Percentiles rank a stretch among this genome's conserved stretches.
Conservation (phyloP, 306 rosid species). For the Medicago arabica region DNA sequence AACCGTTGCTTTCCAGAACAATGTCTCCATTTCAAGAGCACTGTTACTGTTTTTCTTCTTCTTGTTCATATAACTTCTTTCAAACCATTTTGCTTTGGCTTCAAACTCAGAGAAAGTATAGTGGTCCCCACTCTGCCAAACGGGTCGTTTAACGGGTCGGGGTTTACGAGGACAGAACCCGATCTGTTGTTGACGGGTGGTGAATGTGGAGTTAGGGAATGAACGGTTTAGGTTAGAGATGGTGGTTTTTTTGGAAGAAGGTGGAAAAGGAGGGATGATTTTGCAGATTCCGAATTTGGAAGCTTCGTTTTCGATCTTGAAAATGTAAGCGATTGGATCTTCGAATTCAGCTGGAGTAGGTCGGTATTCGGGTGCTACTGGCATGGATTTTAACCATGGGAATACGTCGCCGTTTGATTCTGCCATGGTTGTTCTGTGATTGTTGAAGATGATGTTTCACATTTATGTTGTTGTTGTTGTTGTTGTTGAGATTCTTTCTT, state of each 20-base stretch:
- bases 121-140: constrained; percentile 95
- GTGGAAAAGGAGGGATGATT: constrained; percentile 87
- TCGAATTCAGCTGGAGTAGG: constrained; percentile 82
- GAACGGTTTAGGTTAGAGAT: constrained; percentile 80
- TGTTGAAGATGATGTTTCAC: background rate
- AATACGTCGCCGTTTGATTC: constrained; percentile 79
- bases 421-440: constrained; percentile 56
- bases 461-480: background rate
- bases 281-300: constrained; percentile 95
- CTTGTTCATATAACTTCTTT: constrained; percentile 63
- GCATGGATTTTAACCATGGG: constrained; percentile 87
- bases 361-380: constrained; percentile 86
- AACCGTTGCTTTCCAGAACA: constrained; percentile 92
- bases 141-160: constrained; percentile 83
- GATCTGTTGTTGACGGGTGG: constrained; percentile 99
- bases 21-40: constrained; percentile 75
- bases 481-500: no score
- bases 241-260: constrained; percentile 78
- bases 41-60: constrained; percentile 48
- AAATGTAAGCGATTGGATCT: constrained; percentile 98
- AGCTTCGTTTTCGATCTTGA: constrained; percentile 98
- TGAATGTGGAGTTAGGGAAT: constrained; percentile 68
- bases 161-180: constrained; percentile 91
- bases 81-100: constrained; percentile 80
- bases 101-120: constrained; percentile 83